These are phyloP conservation scores for Thermochaetoides dissita DNA, from an alignment of 2,329 filamentous ascomycete species.

Conservation along the genomic window DNA sequence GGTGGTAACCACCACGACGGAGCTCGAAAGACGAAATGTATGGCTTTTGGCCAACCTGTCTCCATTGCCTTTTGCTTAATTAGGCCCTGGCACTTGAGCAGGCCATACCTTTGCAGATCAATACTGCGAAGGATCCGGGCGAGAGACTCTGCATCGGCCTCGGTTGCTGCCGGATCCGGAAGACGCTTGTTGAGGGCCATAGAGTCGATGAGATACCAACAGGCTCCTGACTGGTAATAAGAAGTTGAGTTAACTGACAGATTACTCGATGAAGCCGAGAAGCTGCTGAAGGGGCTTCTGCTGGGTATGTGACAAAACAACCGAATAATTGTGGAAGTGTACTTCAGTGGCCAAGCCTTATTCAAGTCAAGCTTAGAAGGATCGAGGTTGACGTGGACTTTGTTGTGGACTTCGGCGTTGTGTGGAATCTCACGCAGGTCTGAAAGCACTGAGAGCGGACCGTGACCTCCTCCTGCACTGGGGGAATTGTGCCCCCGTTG, in stretches of 20 bases:
- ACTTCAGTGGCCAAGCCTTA: not conserved
- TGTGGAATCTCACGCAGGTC: not conserved
- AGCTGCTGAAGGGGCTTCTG: not conserved
- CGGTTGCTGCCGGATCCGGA: not conserved
- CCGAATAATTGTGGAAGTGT: not conserved
- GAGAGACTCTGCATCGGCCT: not conserved
- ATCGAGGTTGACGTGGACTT: not conserved
- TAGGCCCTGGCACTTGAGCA: not conserved
- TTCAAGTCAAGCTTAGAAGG: not conserved
- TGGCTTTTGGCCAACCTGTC: not conserved
- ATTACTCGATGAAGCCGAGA: no score
- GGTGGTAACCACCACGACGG: not conserved
- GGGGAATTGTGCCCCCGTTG: not conserved
- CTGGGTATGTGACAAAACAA: not conserved
- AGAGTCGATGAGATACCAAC: not conserved
- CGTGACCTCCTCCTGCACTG: not conserved
- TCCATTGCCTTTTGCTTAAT: not conserved
- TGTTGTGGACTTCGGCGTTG: not conserved
- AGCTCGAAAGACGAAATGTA: not conserved
- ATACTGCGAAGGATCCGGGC: not conserved
- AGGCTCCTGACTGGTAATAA: not conserved
- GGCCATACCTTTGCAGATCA: not conserved
- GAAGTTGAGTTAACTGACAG: not conserved
- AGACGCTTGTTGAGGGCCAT: not conserved
- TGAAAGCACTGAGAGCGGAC: not conserved